Base-by-base conservation (phyloP, 2,329 filamentous ascomycete species). In the Phoma sp. region DNA sequence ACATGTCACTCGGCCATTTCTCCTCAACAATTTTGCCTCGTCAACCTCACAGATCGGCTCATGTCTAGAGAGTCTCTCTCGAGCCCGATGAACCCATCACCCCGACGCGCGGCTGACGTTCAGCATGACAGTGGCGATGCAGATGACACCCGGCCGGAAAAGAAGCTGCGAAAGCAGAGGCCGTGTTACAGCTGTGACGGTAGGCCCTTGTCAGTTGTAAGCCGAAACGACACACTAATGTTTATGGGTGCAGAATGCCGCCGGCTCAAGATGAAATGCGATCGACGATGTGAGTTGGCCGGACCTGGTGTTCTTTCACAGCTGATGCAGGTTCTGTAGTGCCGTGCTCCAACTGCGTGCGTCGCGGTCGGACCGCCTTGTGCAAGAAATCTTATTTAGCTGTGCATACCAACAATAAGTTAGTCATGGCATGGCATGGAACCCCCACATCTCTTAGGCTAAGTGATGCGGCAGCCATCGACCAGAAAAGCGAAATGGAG, bases 131-230 rank as follows among this genome's bases (percentile, higher is more conserved):
- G 35, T 37, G 35, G 35, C 35, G 35, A 37, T 17, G 35, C 35
- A 17, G 39, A 22, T 19, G 22, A 41, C 19, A 22, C 39, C 6
- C 32, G 37, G 17, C 46, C 46, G 10, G n/a, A 17, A 13, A 51
- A 51, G 32, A 35, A 21, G 31, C 47, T 7, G 24, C 37, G 47
- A 12, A 51, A 51, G 32, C 47, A 51, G 39, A n/a, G 47, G 47
- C 47, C 47, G 17, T 51, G 47, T 40, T 51, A 51, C 47, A 51
- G 47, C 33, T 51, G 47, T 43, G 47, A 36, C 12, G 47, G 47
- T 51, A 36, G 27, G 38, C 31, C 29, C 12, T 32, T 15, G 25
- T 29, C 29, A 41, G 32, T 50, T 27, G 13, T 33, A 21, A 15
- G 38, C 38, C 29, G 24, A 17, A n/a, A 6, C 19, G 17, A 27